Conservation (phyloP, 2,329 filamentous ascomycete genomes). For the Penicillium sp. region DNA sequence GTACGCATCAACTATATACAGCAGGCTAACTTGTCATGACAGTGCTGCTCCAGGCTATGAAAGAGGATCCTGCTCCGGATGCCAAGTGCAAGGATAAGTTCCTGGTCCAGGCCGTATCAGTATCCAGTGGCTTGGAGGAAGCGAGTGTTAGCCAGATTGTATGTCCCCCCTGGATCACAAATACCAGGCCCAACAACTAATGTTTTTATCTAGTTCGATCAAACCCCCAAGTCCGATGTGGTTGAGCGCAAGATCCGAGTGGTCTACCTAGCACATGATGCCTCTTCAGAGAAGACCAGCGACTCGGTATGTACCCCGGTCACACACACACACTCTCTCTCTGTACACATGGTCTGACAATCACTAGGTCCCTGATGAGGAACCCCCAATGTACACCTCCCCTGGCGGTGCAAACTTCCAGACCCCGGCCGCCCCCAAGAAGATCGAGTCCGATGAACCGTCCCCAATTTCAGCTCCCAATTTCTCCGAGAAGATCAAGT, state of each 20-base stretch:
- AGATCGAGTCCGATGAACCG: slow-evolving; percentile 32
- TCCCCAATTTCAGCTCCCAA: slow-evolving; percentile 38
- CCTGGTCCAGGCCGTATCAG: slow-evolving; percentile 85
- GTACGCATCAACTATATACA: background rate
- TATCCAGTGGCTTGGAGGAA: slow-evolving; percentile 81
- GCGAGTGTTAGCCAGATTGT: slow-evolving; percentile 78
- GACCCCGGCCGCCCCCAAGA: slow-evolving; percentile 47
- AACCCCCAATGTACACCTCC: slow-evolving; percentile 57
- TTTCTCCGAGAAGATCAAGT: slow-evolving; percentile 37
- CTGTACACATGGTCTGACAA: slow-evolving; percentile 6
- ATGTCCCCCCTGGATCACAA: slow-evolving; percentile 38
- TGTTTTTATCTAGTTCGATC: slow-evolving; percentile 63
- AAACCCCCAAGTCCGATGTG: slow-evolving; percentile 71
- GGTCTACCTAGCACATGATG: slow-evolving; percentile 69
- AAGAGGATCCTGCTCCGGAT: slow-evolving; percentile 81
- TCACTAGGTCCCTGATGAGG: slow-evolving; percentile 40
- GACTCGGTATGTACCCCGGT: slow-evolving; percentile 34
- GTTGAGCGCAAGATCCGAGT: slow-evolving; percentile 97
- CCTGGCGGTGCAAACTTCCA: slow-evolving; percentile 51
- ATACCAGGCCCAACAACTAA: slow-evolving; percentile 11
- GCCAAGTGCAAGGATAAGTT: slow-evolving; percentile 97
- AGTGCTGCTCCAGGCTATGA: slow-evolving; percentile 98
- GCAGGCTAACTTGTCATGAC: slow-evolving; percentile 27
- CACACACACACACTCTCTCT: too few species aligned
- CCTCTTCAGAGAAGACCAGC: slow-evolving; percentile 37